Conservation (phyloP, 1,139 yeast species). For the Kodamaea plutei region DNA sequence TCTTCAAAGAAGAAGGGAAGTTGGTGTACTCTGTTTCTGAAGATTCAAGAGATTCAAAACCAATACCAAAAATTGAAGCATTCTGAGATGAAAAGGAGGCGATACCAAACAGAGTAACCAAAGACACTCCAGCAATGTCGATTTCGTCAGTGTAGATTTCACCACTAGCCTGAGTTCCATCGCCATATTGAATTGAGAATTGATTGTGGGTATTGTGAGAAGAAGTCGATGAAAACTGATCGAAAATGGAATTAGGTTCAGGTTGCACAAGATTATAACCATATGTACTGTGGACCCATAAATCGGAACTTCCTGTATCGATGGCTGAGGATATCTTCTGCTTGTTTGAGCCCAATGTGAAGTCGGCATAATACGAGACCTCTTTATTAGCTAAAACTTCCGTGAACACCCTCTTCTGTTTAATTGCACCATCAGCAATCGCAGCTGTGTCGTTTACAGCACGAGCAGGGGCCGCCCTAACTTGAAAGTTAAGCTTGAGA, state of each 20-base stretch:
- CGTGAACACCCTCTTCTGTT: background rate
- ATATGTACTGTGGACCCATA: slow-evolving; percentile 14
- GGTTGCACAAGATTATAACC: slow-evolving; percentile 1
- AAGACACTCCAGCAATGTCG: slow-evolving; percentile 4
- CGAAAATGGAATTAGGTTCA: slow-evolving; percentile 6
- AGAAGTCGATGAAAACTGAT: slow-evolving; percentile 7
- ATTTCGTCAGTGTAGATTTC: slow-evolving; percentile 7
- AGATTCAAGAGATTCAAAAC: slow-evolving; percentile 10
- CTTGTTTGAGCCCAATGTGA: slow-evolving; percentile 11
- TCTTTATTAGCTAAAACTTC: background rate
- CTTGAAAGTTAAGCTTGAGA: slow-evolving; percentile 12
- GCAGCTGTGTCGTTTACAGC: background rate
- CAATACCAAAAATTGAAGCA: slow-evolving; percentile 19
- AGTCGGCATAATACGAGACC: background rate
- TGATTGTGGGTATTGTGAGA: slow-evolving; percentile 3
- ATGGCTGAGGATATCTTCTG: slow-evolving; percentile 12
- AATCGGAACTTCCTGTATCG: slow-evolving; percentile 21
- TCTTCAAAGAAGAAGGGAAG: slow-evolving; percentile 18
- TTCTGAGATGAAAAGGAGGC: slow-evolving; percentile 10
- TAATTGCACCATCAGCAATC: background rate
- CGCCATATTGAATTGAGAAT: slow-evolving; percentile 12
- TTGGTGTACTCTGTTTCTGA: slow-evolving; percentile 13
- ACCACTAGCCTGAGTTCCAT: slow-evolving; percentile 10
- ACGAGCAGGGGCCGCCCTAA: slow-evolving; percentile 2
- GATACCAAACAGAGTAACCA: slow-evolving; percentile 14